Percentiles rank a stretch among this genome's conserved stretches.
Evolutionary conservation across 345 rosid species (phyloP).

Genomic region (Brassica juncea): DNA sequence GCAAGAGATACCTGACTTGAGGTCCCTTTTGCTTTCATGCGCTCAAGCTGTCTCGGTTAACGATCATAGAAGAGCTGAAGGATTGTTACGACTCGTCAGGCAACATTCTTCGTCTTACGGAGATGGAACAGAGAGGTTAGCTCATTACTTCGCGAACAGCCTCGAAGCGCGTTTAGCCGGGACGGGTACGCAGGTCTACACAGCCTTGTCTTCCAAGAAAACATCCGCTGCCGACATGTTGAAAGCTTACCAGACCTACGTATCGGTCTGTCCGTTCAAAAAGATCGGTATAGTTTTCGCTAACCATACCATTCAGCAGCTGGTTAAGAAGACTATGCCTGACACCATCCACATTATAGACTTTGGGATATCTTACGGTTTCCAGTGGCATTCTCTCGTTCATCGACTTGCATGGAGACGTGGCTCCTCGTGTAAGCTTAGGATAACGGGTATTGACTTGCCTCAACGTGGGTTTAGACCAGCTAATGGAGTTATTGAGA

Average conservation of each 20-base stretch:
- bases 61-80: conserved; percentile 62
- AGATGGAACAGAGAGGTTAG: conserved; percentile 75
- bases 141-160: conserved; percentile 74
- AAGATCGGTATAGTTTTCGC: conserved; percentile 57
- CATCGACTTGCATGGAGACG: conserved; percentile 51
- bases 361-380: conserved; percentile 80
- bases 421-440: conserved; percentile 67
- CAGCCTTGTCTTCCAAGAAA: conserved; percentile 46
- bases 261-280: conserved; percentile 59
- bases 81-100: conserved; percentile 64
- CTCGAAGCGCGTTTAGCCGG: conserved; percentile 78
- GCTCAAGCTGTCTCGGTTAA: conserved; percentile 75
- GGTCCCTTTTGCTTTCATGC: conserved; percentile 66
- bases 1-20: conserved; percentile 63
- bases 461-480: conserved; percentile 88
- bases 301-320: conserved; percentile 47
- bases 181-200: conserved; percentile 50
- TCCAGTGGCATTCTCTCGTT: conserved; percentile 81
- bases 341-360: conserved; percentile 73
- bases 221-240: conserved; percentile 59
- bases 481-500: conserved; percentile 59
- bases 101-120: conserved; percentile 69
- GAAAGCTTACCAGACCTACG: conserved; percentile 58
- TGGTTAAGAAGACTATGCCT: conserved; percentile 39
- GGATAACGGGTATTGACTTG: conserved; percentile 82